These are phyloP conservation scores for Cyberlindnera suaveolens DNA, from an alignment of 805 yeast genomes.

Conservation along the genomic window DNA sequence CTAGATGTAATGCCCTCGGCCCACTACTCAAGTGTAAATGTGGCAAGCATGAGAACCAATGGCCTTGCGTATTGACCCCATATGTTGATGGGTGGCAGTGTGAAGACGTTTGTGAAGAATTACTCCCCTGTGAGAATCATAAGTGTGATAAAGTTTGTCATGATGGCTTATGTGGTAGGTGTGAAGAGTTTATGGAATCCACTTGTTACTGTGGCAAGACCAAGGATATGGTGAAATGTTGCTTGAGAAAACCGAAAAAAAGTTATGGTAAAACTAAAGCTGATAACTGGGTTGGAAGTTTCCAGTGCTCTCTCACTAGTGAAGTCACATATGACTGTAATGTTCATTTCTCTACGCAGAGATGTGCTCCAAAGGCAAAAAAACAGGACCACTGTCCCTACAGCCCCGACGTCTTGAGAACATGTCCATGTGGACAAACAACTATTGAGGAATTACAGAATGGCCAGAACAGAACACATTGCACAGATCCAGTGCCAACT, in stretches of 20 bases:
- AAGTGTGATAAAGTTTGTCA: slow-evolving; percentile 62
- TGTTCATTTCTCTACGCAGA: slow-evolving; percentile 50
- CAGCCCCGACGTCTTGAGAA: slow-evolving; percentile 51
- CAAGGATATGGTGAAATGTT: slow-evolving; percentile 36
- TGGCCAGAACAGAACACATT: slow-evolving; percentile 39
- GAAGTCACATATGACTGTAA: slow-evolving; percentile 56
- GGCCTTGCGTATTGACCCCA: slow-evolving; percentile 70
- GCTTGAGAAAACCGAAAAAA: slow-evolving; percentile 33
- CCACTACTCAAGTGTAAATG: slow-evolving; percentile 68
- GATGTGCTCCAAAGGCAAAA: slow-evolving; percentile 27
- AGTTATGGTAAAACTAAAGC: slow-evolving; percentile 20
- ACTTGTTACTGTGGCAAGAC: slow-evolving; percentile 75
- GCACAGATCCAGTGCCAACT: slow-evolving; percentile 76
- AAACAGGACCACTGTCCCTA: slow-evolving; percentile 46
- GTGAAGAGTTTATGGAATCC: slow-evolving; percentile 42
- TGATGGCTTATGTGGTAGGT: slow-evolving; percentile 75
- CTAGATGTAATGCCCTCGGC: slow-evolving; percentile 72
- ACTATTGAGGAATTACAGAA: slow-evolving; percentile 27
- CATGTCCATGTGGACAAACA: slow-evolving; percentile 80
- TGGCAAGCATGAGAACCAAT: slow-evolving; percentile 59
- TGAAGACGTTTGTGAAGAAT: slow-evolving; percentile 50
- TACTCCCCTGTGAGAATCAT: slow-evolving; percentile 69
- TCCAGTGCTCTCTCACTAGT: slow-evolving; percentile 40
- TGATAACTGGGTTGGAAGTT: slow-evolving; percentile 45
- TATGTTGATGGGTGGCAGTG: slow-evolving; percentile 67